Conservation (phyloP, 441 rosid species). For the Corymbia calophylla region DNA sequence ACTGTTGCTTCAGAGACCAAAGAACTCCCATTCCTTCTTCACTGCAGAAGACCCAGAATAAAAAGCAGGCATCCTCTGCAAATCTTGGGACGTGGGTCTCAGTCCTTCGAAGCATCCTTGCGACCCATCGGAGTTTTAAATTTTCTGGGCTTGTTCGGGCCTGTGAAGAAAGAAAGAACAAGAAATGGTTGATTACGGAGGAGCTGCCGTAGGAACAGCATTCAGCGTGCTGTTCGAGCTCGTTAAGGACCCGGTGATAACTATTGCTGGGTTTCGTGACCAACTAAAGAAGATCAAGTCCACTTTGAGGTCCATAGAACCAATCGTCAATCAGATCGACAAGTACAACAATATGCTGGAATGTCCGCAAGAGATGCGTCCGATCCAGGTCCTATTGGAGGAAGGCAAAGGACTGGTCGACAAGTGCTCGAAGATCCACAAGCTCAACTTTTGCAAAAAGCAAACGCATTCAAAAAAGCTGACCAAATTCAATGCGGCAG, state of each 20-base stretch:
- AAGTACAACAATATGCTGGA: background rate
- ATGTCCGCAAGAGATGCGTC: background rate
- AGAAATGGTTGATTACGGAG: background rate
- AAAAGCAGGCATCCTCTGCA: background rate
- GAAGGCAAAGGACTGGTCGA: background rate
- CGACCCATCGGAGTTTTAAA: background rate
- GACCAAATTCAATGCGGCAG: background rate
- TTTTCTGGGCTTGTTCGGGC: background rate
- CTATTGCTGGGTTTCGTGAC: fast-evolving
- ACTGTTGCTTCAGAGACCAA: background rate
- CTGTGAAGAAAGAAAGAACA: background rate
- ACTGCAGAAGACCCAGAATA: background rate
- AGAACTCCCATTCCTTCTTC: background rate
- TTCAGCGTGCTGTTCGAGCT: fast-evolving
- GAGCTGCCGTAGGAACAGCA: background rate
- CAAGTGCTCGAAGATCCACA: background rate
- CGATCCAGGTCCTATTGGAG: background rate
- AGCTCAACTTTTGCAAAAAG: fast-evolving
- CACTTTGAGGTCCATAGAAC: background rate
- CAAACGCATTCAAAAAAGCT: background rate
- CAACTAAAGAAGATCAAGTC: background rate
- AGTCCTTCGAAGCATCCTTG: background rate
- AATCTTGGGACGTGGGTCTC: background rate
- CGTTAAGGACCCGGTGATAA: fast-evolving
- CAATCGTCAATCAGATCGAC: background rate